Evolutionary conservation across 495 filamentous ascomycete genomes (phyloP).

Genomic region (Penicillium samsonianum): DNA sequence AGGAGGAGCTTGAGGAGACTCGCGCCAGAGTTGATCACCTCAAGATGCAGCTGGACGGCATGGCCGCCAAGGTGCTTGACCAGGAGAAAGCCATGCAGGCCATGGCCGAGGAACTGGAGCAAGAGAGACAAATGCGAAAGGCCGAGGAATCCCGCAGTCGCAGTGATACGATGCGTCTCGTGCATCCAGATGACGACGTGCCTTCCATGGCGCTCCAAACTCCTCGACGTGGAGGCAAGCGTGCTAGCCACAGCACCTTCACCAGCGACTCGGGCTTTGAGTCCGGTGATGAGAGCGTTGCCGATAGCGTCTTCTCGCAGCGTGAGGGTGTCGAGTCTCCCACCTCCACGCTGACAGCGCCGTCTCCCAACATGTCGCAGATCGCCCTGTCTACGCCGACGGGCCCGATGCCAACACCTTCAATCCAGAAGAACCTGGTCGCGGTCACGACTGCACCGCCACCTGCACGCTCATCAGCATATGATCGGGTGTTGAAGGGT

Average conservation of each 20-base stretch:
- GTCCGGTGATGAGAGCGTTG: constrained; percentile 56
- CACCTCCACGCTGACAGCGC: constrained; percentile 49
- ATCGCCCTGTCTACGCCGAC: constrained; percentile 36
- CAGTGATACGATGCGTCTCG: constrained; percentile 38
- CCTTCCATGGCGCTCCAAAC: constrained; percentile 58
- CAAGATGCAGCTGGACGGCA: constrained; percentile 73
- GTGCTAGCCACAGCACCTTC: constrained; percentile 54
- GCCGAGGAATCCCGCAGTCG: constrained; percentile 56
- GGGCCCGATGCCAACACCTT: constrained; percentile 21
- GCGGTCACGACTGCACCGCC: constrained; percentile 20
- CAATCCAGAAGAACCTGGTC: constrained; percentile 29
- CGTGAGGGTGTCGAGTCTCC: constrained; percentile 54
- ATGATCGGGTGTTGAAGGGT: constrained; percentile 46
- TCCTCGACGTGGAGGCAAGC: constrained; percentile 48
- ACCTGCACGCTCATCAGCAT: constrained; percentile 39
- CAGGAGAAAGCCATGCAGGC: constrained; percentile 65
- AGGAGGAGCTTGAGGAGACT: constrained; percentile 76
- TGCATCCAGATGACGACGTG: constrained; percentile 36
- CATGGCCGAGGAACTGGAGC: constrained; percentile 62
- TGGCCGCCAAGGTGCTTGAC: constrained; percentile 66
- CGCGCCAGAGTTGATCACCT: constrained; percentile 64
- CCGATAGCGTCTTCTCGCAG: constrained; percentile 65
- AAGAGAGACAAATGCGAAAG: constrained; percentile 56
- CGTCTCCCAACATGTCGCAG: constrained; percentile 43
- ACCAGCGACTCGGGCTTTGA: constrained; percentile 56